These are phyloP conservation scores for Pseudocercospora vitis DNA, from an alignment of 2,329 filamentous ascomycete genomes.

Conservation along the genomic window DNA sequence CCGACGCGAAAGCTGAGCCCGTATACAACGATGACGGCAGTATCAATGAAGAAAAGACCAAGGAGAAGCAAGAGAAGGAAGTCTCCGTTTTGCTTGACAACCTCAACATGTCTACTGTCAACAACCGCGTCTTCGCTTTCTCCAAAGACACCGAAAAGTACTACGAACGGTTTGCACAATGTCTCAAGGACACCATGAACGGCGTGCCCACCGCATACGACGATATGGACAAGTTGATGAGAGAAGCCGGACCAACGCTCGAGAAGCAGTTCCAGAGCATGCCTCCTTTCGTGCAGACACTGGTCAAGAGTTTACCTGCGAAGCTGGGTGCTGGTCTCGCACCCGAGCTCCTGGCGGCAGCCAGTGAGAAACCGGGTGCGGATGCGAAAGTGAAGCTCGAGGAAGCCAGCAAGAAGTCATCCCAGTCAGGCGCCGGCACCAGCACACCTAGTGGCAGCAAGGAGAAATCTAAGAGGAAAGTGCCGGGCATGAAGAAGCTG, in stretches of 20 bases:
- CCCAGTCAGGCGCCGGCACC: slow-evolving; percentile 50
- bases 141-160: slow-evolving; percentile 82
- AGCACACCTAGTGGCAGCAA: slow-evolving; percentile 28
- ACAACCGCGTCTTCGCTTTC: slow-evolving; percentile 82
- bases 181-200: slow-evolving; percentile 88
- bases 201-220: slow-evolving; percentile 91
- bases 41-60: slow-evolving; percentile 40
- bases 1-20: slow-evolving; percentile 37
- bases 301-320: slow-evolving; percentile 79
- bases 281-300: slow-evolving; percentile 76
- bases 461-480: slow-evolving; percentile 62
- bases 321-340: slow-evolving; percentile 75
- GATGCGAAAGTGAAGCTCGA: slow-evolving; percentile 43
- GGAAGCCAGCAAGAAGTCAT: slow-evolving; percentile 9
- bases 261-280: slow-evolving; percentile 66
- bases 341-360: slow-evolving; percentile 80
- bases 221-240: slow-evolving; percentile 73
- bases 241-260: slow-evolving; percentile 62
- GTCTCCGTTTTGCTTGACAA: slow-evolving; percentile 77
- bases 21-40: slow-evolving; percentile 41
- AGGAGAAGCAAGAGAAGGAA: slow-evolving; percentile 65
- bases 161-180: slow-evolving; percentile 78
- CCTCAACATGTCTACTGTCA: slow-evolving; percentile 74
- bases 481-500: slow-evolving; percentile 73
- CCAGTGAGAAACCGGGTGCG: slow-evolving; percentile 64